A percentile compares a stretch with the other conserved stretches of the same genome.
phyloP scores from a whole-genome alignment of 768 basidiomycete species.

The Pleurotus giganteus region DNA sequence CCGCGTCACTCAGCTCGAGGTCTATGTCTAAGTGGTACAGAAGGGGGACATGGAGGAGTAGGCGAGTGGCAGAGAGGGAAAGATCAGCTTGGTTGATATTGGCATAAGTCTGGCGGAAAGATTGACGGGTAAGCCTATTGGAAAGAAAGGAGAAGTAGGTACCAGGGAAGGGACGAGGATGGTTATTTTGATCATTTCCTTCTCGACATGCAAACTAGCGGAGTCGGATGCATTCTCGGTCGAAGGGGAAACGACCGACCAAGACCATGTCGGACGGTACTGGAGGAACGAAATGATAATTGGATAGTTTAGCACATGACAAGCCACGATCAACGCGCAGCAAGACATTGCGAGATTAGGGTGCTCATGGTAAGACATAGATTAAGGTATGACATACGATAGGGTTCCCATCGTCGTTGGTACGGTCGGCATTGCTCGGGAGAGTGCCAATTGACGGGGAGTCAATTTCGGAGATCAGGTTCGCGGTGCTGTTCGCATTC shows the following conservation, averaged over 20 bases:
- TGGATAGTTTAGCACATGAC: not conserved
- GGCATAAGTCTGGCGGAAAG: slow-evolving; percentile 39
- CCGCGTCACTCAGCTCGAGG: slow-evolving; percentile 52
- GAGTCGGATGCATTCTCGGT: too few relatives aligned
- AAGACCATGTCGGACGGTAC: slow-evolving; percentile 47
- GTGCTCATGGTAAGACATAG: too few relatives aligned
- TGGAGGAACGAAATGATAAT: too few relatives aligned
- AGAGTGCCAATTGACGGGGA: not conserved
- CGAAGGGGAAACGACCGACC: slow-evolving; percentile 31
- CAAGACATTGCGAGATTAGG: too few relatives aligned
- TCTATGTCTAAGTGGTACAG: slow-evolving; percentile 51
- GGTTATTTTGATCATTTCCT: slow-evolving; percentile 42
- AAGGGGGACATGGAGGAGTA: slow-evolving; percentile 50
- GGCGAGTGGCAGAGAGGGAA: slow-evolving; percentile 62
- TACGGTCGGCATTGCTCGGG: not conserved
- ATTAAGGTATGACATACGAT: not conserved
- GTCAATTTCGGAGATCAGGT: not conserved
- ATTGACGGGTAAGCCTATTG: not conserved
- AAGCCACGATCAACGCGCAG: not conserved
- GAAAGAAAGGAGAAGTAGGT: slow-evolving; percentile 30
- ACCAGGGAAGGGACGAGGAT: slow-evolving; percentile 59
- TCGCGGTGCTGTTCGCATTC: not conserved
- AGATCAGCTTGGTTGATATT: slow-evolving; percentile 48
- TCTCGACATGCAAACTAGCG: slow-evolving; percentile 14
- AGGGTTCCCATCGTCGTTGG: not conserved